Percentiles rank a stretch among this genome's conserved stretches.
phyloP scores from a whole-genome alignment of 805 yeast species.

The Novakomyces olei region DNA sequence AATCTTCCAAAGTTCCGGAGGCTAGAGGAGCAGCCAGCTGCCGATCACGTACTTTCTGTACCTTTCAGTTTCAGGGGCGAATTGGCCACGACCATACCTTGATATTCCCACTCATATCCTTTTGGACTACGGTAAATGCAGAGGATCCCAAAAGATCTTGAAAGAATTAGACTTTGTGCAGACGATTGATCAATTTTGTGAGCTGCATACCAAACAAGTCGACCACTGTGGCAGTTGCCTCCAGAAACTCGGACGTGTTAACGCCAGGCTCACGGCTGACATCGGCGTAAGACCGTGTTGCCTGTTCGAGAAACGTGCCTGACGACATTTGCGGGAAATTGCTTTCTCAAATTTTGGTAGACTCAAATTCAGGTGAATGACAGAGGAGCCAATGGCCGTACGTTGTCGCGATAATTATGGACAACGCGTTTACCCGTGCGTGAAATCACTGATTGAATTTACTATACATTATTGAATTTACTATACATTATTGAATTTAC shows the following conservation, averaged over 20 bases:
- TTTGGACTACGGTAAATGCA: constrained; percentile 68
- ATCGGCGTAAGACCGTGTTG: constrained; percentile 49
- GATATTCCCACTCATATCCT: constrained; percentile 73
- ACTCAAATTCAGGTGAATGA: too few relatives aligned
- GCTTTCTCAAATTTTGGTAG: too few relatives aligned
- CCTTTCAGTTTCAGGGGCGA: too few relatives aligned
- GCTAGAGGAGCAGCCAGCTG: constrained; percentile 40
- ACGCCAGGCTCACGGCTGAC: constrained; percentile 45
- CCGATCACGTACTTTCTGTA: constrained; percentile 39
- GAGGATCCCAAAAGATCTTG: constrained; percentile 55
- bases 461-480: too few relatives aligned
- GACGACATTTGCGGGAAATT: too few relatives aligned
- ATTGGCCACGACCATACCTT: constrained; percentile 13
- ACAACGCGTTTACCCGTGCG: too few relatives aligned
- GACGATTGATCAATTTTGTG: not conserved
- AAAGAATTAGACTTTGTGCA: not conserved
- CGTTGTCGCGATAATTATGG: too few relatives aligned
- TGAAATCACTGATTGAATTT: too few relatives aligned
- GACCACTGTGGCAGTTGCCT: constrained; percentile 66
- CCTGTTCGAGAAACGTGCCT: too few relatives aligned
- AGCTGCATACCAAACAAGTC: constrained; percentile 45
- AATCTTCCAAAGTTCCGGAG: constrained; percentile 50
- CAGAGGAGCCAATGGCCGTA: too few relatives aligned
- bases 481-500: too few relatives aligned
- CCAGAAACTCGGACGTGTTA: constrained; percentile 53